Conservation (phyloP, 108 stramenopile genomes). For the Skeletonema grethae region DNA sequence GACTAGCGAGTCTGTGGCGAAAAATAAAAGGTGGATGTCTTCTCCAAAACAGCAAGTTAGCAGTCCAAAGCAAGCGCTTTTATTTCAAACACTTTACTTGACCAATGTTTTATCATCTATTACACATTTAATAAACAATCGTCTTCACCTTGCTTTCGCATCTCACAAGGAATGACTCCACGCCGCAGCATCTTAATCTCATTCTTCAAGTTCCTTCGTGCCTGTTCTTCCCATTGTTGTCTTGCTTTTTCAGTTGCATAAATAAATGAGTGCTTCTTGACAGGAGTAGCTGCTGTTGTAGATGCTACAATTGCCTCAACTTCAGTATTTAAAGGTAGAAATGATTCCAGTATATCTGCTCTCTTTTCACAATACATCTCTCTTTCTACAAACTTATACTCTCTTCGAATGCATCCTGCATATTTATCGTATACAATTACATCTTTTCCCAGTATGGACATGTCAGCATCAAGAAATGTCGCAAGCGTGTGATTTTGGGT, state of each 20-base stretch:
- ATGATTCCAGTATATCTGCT: conserved; percentile 66
- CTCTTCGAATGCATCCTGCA: conserved; percentile 73
- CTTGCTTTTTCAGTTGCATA: conserved; percentile 58
- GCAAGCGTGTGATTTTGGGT: conserved; percentile 26
- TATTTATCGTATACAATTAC: conserved; percentile 56
- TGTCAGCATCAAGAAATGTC: conserved; percentile 81
- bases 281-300: conserved; percentile 14
- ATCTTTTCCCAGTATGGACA: conserved; percentile 77
- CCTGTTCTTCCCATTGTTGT: conserved; percentile 55
- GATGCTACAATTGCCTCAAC: not conserved
- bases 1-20: too few species aligned
- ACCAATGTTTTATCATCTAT: too few species aligned
- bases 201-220: conserved; percentile 54
- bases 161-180: conserved; percentile 62
- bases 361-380: conserved; percentile 74
- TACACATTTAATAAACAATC: too few species aligned
- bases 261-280: conserved; percentile 46
- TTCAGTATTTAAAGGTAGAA: conserved; percentile 39
- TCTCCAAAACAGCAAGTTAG: too few species aligned
- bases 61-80: too few species aligned
- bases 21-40: too few species aligned
- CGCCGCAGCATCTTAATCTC: conserved; percentile 65
- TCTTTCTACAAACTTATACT: conserved; percentile 64
- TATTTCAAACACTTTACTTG: too few species aligned
- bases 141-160: not conserved